Percentiles rank a stretch among this genome's conserved stretches.
Evolutionary conservation across 2,329 filamentous ascomycete genomes (phyloP).

Genomic region (Orbilia quercus): DNA sequence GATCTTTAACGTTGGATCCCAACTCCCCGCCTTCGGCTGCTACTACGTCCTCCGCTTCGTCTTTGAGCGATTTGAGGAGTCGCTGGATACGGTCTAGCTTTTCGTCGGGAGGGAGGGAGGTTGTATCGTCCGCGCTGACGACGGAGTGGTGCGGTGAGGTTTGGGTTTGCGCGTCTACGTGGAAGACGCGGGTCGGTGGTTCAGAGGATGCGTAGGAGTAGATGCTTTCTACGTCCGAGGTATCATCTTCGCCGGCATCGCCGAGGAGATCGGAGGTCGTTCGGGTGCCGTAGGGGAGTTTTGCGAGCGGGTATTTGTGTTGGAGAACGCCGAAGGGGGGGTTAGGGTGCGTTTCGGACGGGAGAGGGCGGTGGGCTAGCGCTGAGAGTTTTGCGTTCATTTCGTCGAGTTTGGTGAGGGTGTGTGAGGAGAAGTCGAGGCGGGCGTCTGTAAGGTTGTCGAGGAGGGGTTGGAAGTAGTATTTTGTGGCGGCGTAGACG

Average conservation of each 20-base stretch:
- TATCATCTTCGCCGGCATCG: slow-evolving; percentile 62
- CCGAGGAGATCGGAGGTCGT: slow-evolving; percentile 26
- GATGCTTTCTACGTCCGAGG: slow-evolving; percentile 55
- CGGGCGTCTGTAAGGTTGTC: slow-evolving; percentile 67
- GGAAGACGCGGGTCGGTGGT: slow-evolving; percentile 81
- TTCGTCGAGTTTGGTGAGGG: slow-evolving; percentile 66
- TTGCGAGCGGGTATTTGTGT: slow-evolving; percentile 47
- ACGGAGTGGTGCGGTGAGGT: slow-evolving; percentile 70
- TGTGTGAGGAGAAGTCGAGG: slow-evolving; percentile 68
- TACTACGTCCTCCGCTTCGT: slow-evolving; percentile 58
- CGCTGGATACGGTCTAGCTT: slow-evolving; percentile 59
- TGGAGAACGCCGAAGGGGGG: slow-evolving; percentile 49
- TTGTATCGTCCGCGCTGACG: slow-evolving; percentile 60
- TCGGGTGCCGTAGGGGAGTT: slow-evolving; percentile 15
- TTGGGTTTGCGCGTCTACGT: slow-evolving; percentile 82
- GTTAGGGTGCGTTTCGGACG: slow-evolving; percentile 49
- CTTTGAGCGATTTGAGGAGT: slow-evolving; percentile 59
- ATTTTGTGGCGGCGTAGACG: slow-evolving; percentile 77
- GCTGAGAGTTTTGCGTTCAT: slow-evolving; percentile 68
- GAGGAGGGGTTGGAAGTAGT: slow-evolving; percentile 73
- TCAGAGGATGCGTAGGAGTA: slow-evolving; percentile 64
- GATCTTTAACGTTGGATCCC: slow-evolving; percentile 64
- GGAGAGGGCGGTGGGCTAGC: slow-evolving; percentile 61
- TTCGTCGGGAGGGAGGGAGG: slow-evolving; percentile 57
- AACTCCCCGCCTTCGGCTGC: slow-evolving; percentile 59